Evolutionary conservation across 352 stramenopile species (phyloP).

Genomic region (Globisporangium solare): DNA sequence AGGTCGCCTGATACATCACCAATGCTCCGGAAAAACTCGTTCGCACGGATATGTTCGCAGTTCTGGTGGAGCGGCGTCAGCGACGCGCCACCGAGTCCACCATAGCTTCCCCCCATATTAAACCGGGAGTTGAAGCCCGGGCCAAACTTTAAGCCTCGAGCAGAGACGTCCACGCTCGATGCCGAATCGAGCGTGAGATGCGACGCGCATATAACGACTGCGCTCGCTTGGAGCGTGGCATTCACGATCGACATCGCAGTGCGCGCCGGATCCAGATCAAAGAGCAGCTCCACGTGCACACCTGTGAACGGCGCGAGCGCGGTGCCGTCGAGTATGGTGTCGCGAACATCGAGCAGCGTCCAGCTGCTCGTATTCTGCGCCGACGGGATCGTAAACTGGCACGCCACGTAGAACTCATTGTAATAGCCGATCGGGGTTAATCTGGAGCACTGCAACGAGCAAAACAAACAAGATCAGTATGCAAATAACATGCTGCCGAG

Average conservation of each 20-base stretch:
- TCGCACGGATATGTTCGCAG: constrained; percentile 50
- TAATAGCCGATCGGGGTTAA: constrained; percentile 68
- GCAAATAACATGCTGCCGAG: not conserved
- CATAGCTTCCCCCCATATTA: constrained; percentile 63
- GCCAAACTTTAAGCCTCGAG: constrained; percentile 68
- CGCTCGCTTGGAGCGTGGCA: constrained; percentile 47
- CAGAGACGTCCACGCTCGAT: constrained; percentile 56
- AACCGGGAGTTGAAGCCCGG: constrained; percentile 76
- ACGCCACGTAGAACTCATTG: constrained; percentile 84
- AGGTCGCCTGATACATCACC: constrained; percentile 46
- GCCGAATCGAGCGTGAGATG: constrained; percentile 35
- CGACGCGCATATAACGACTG: constrained; percentile 47
- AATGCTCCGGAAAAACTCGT: constrained; percentile 64
- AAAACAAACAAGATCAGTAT: no score
- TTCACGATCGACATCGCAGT: constrained; percentile 38
- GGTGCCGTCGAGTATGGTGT: constrained; percentile 38
- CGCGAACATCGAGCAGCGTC: constrained; percentile 33
- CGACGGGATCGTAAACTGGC: constrained; percentile 31
- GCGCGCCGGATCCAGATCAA: constrained; percentile 33
- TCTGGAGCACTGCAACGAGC: constrained; percentile 40
- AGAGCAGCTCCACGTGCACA: constrained; percentile 49
- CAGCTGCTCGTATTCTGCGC: constrained; percentile 21
- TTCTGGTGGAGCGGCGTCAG: constrained; percentile 26
- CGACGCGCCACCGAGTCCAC: constrained; percentile 69
- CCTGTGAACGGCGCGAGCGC: constrained; percentile 26